Evolutionary conservation across 164 flowering plant species (phyloP).

Genomic region (Platanus orientalis): DNA sequence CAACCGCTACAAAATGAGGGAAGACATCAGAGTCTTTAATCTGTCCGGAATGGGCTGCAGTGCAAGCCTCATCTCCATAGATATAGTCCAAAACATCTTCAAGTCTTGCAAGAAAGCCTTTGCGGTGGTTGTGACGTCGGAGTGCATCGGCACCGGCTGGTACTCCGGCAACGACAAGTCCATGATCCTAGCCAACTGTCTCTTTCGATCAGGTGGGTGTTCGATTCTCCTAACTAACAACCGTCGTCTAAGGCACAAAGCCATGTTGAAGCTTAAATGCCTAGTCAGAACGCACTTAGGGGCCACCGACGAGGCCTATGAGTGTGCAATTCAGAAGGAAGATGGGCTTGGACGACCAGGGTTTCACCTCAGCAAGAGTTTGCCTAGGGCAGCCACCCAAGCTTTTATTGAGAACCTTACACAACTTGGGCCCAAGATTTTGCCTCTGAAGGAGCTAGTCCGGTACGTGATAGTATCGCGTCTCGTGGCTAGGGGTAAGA

Average conservation of each 20-base stretch:
- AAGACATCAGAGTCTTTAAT: too few species aligned
- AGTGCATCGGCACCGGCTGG: conserved; percentile 2
- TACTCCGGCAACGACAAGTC: conserved; percentile 2
- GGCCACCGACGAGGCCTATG: conserved; percentile 46
- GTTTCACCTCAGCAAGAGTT: conserved; percentile 39
- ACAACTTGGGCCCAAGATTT: conserved; percentile 36
- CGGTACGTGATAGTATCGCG: conserved; percentile 23
- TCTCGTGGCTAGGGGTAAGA: not conserved
- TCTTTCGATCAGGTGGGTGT: conserved; percentile 6
- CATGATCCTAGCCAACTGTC: conserved; percentile 5
- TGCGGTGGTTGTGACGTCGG: conserved; percentile 10
- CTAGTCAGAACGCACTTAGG: conserved; percentile 54
- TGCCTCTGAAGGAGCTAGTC: conserved; percentile 42
- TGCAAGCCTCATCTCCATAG: conserved; percentile 1
- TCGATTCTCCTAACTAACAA: conserved; percentile 9
- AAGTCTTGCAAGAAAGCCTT: conserved; percentile 1
- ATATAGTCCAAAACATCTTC: conserved; percentile 8
- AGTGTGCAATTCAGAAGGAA: conserved; percentile 45
- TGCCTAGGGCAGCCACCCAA: conserved; percentile 47
- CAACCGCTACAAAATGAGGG: too few species aligned
- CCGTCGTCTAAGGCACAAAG: not conserved
- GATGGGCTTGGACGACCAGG: conserved; percentile 39
- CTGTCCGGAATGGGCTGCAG: too few species aligned
- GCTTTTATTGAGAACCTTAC: conserved; percentile 41
- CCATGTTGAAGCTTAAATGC: conserved; percentile 20